Percentiles rank a stretch among this genome's conserved stretches.
phyloP scores from a whole-genome alignment of 768 basidiomycete species.

The Dacryopinax primogenitus region DNA sequence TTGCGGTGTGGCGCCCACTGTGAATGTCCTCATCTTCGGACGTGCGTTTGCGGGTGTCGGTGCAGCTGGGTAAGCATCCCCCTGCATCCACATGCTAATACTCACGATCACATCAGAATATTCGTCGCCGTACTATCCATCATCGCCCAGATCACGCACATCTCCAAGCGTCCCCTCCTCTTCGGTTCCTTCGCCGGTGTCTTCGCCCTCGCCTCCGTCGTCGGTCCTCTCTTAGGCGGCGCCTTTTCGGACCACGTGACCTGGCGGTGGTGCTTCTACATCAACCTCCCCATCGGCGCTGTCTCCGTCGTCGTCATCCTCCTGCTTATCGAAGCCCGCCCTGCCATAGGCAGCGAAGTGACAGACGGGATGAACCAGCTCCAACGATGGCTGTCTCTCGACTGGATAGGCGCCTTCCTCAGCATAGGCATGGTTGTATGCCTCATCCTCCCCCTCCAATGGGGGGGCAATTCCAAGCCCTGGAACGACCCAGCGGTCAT shows the following conservation, averaged over 20 bases:
- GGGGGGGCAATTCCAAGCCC: constrained; percentile 32
- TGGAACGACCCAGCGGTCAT: constrained; percentile 31
- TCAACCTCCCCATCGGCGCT: constrained; percentile 23
- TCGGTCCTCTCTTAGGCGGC: constrained; percentile 39
- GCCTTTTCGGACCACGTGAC: constrained; percentile 32
- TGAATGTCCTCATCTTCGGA: constrained; percentile 31
- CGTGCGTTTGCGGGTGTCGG: constrained; percentile 16
- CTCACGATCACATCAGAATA: constrained; percentile 2
- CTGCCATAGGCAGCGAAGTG: constrained; percentile 17
- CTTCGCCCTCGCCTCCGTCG: constrained; percentile 34
- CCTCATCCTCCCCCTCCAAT: constrained; percentile 31
- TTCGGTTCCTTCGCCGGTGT: constrained; percentile 15
- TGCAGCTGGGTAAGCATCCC: constrained; percentile 8
- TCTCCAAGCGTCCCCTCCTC: constrained; percentile 14
- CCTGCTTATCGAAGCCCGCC: constrained; percentile 14
- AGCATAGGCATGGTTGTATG: constrained; percentile 27
- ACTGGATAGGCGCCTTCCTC: constrained; percentile 31
- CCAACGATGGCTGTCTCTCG: constrained; percentile 21
- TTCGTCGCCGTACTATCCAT: constrained; percentile 19
- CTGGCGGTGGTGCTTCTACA: constrained; percentile 41
- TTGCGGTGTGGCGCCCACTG: constrained; percentile 19
- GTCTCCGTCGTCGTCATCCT: constrained; percentile 17
- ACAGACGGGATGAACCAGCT: constrained; percentile 14
- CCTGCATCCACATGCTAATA: not conserved
- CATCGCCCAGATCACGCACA: constrained; percentile 17